Conservation (phyloP, 352 stramenopile species). For the Phytophthora pisi region DNA sequence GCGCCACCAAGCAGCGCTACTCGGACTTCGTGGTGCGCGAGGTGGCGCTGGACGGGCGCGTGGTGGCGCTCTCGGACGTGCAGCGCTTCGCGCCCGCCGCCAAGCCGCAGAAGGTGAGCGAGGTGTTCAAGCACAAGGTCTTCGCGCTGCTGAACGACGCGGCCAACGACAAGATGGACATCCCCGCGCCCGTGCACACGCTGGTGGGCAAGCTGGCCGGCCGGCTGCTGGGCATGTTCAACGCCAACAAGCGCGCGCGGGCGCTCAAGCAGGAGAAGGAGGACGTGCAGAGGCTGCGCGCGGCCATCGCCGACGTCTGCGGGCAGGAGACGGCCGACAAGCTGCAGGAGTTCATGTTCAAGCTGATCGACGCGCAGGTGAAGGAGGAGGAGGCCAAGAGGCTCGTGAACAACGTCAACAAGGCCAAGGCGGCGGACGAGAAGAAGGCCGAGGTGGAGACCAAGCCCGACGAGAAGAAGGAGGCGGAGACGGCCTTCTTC, state of each 20-base stretch:
- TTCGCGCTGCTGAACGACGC: conserved; percentile 63
- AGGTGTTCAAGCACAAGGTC: conserved; percentile 82
- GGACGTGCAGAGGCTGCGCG: conserved; percentile 52
- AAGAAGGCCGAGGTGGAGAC: conserved; percentile 9
- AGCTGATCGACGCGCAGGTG: conserved; percentile 40
- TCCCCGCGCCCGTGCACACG: conserved; percentile 43
- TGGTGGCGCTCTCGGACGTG: conserved; percentile 72
- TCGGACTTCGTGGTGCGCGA: conserved; percentile 94
- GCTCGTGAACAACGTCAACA: conserved; percentile 22
- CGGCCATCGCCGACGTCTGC: conserved; percentile 51
- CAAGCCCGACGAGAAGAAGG: conserved; percentile 6
- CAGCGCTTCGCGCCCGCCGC: conserved; percentile 46
- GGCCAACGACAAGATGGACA: conserved; percentile 37
- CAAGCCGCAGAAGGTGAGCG: conserved; percentile 71
- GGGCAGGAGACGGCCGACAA: conserved; percentile 43
- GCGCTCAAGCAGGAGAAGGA: conserved; percentile 41
- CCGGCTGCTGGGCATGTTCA: conserved; percentile 64
- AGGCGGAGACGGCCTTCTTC: conserved; percentile 54
- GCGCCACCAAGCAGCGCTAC: conserved; percentile 90
- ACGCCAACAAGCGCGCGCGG: conserved; percentile 60
- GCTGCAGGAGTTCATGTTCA: conserved; percentile 52
- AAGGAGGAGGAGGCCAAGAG: conserved; percentile 35
- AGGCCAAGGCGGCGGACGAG: conserved; percentile 21
- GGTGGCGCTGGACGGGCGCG: conserved; percentile 57
- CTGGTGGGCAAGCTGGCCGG: conserved; percentile 69